Base-by-base conservation (phyloP, 441 rosid genomes). In the Pelargonium myrrhifolium region DNA sequence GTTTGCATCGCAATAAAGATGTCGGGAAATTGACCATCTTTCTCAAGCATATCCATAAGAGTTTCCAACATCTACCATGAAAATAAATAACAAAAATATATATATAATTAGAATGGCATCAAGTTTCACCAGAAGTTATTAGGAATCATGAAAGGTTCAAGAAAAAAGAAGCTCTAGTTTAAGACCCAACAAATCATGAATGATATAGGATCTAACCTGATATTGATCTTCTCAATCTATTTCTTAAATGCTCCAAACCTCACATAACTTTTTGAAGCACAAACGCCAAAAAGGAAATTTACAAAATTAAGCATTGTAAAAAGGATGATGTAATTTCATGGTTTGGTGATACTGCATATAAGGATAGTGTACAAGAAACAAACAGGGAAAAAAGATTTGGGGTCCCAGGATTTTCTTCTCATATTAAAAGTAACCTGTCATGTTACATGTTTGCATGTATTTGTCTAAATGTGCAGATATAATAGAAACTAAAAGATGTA, bases 41-140 rank as follows among this genome's bases (percentile, higher is more conserved):
- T 84, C 74, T 75, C 77, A 60, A 93, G 90, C 96, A 91, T 86
- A 74, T 88, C 92, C 72, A 86, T 64, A 67, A 93, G 83, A 28
- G 87, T 80, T 76, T 88, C 90, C 73, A 65, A 80, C 0, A 87
- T 95, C 97, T 91, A 81, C 59, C 70, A 81, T 21, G 62, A 72
- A 9, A 62, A 71, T n/a, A 35, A 64, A 24, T 2, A 56, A 20
- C 65, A 15, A 69, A 10, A 42, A 20, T 22, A 49, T 45, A 62
- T 12, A 67, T n/a, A 15, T 67, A n/a, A 22, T 60, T n/a, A 70
- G 31, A 66, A 24, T 17, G 64, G 39, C 1, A 18, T 64, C 0
- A 62, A 66, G 26, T 51, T 9, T 45, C 51, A 45, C n/a, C 3
- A 45, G 12, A 47, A 3, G n/a, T 47, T 14, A 12, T 47, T 47